Evolutionary conservation across 2,329 filamentous ascomycete species (phyloP).

Genomic region (Penicillium frequentans): DNA sequence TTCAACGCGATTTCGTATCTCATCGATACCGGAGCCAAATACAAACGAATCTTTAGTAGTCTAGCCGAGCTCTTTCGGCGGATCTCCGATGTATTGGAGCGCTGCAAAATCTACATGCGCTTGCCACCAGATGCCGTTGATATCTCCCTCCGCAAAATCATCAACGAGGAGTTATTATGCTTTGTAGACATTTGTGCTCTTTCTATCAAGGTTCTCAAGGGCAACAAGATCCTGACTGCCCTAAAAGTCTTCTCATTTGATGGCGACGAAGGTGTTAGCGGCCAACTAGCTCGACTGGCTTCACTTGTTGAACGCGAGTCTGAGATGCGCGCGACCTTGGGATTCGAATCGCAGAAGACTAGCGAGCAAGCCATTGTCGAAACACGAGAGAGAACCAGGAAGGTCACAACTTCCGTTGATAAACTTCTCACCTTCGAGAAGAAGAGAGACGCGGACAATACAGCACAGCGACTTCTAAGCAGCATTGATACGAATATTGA

Average conservation of each 20-base stretch:
- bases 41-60: conserved; percentile 30
- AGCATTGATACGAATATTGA: not conserved
- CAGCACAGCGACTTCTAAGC: not conserved
- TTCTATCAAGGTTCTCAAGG: not conserved
- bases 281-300: not conserved
- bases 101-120: not conserved
- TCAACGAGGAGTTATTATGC: not conserved
- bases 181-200: not conserved
- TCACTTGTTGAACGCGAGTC: not conserved
- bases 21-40: conserved; percentile 26
- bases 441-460: not conserved
- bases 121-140: not conserved
- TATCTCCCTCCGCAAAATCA: not conserved
- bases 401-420: not conserved
- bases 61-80: not conserved
- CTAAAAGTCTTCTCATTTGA: not conserved
- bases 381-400: not conserved
- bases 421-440: not conserved
- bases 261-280: not conserved
- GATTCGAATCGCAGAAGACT: not conserved
- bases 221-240: not conserved
- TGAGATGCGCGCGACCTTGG: not conserved
- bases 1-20: conserved; percentile 32
- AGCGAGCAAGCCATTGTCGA: not conserved
- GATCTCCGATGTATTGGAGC: not conserved